These are phyloP conservation scores for Alternaria atra DNA, from an alignment of 2,329 filamentous ascomycete species.

Conservation along the genomic window DNA sequence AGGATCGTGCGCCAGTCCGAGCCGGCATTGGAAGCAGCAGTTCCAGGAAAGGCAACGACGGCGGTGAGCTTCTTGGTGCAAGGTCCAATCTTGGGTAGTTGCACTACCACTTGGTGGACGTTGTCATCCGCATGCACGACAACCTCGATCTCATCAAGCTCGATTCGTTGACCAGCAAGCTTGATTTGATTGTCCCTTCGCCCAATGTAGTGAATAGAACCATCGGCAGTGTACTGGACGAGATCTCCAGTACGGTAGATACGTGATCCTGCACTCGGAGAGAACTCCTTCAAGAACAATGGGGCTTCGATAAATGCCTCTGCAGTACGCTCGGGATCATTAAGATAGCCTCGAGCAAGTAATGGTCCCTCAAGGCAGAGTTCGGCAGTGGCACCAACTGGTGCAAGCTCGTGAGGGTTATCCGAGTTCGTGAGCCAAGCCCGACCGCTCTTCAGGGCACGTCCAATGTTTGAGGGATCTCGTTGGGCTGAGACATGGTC, in stretches of 20 bases:
- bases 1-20: slow-evolving; percentile 42
- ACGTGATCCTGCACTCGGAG: slow-evolving; percentile 10
- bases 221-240: slow-evolving; percentile 40
- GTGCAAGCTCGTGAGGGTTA: slow-evolving; percentile 40
- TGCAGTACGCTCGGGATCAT: slow-evolving; percentile 35
- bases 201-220: slow-evolving; percentile 41
- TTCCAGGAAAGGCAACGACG: slow-evolving; percentile 52
- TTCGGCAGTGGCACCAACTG: slow-evolving; percentile 42
- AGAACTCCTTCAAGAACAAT: slow-evolving; percentile 32
- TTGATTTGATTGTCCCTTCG: slow-evolving; percentile 48
- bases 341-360: slow-evolving; percentile 44
- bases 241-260: slow-evolving; percentile 49
- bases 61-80: slow-evolving; percentile 57
- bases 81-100: slow-evolving; percentile 54
- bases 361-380: slow-evolving; percentile 44
- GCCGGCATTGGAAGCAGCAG: slow-evolving; percentile 27
- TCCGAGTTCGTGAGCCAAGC: slow-evolving; percentile 42
- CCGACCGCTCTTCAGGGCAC: slow-evolving; percentile 30
- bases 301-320: slow-evolving; percentile 40
- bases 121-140: slow-evolving; percentile 35
- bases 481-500: slow-evolving; percentile 29
- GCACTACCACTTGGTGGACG: slow-evolving; percentile 54
- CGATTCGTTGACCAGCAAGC: slow-evolving; percentile 47
- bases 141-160: slow-evolving; percentile 48
- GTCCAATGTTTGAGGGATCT: slow-evolving; percentile 39